Evolutionary conservation across 371 early-diverging fungal species (phyloP).

Genomic region (Rhizopus arrhizus): DNA sequence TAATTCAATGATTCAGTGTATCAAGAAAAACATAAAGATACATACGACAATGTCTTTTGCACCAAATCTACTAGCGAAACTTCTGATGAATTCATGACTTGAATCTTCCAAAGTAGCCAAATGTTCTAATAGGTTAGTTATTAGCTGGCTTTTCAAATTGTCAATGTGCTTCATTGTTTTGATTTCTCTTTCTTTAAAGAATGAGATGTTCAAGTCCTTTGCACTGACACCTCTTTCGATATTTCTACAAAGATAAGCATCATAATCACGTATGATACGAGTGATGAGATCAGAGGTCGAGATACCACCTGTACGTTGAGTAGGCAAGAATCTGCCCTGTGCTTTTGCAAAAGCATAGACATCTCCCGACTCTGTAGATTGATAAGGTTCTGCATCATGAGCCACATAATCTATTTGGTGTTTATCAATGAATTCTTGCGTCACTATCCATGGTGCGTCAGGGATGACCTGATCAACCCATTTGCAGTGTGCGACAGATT

Average conservation of each 20-base stretch:
- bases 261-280: slow-evolving; percentile 91
- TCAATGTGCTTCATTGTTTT: slow-evolving; percentile 74
- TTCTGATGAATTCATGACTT: slow-evolving; percentile 71
- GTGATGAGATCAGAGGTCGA: slow-evolving; percentile 94
- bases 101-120: slow-evolving; percentile 72
- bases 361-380: slow-evolving; percentile 75
- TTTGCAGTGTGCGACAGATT: slow-evolving; percentile 88
- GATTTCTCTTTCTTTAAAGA: slow-evolving; percentile 79
- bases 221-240: slow-evolving; percentile 84
- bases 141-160: slow-evolving; percentile 65
- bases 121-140: slow-evolving; percentile 51
- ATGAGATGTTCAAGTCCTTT: slow-evolving; percentile 85
- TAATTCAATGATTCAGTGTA: too few relatives aligned
- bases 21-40: background rate
- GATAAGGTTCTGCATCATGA: slow-evolving; percentile 94
- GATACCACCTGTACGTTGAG: slow-evolving; percentile 88
- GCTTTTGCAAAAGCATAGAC: slow-evolving; percentile 90
- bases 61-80: slow-evolving; percentile 74
- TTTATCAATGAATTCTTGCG: slow-evolving; percentile 82
- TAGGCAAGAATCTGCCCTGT: slow-evolving; percentile 84
- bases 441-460: slow-evolving; percentile 87
- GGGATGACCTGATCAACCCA: slow-evolving; percentile 93
- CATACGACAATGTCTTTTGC: slow-evolving; percentile 35
- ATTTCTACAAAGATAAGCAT: slow-evolving; percentile 85
- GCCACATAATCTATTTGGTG: slow-evolving; percentile 93